Base-by-base conservation (phyloP, 116 monocot genomes). In the Papilionanthe hybrid region DNA sequence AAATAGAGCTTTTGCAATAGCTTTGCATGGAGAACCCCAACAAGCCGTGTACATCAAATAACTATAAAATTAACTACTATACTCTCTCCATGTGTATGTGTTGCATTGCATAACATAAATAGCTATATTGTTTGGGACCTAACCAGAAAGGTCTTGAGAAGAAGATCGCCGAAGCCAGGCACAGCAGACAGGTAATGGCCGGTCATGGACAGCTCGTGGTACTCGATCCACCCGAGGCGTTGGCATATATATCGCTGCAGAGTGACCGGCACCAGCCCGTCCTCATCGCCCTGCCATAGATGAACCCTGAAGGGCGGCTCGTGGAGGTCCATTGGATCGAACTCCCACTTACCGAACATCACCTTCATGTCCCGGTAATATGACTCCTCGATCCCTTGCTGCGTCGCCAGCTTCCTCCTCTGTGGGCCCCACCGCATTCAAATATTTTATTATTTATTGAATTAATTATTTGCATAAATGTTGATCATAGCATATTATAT, bases 271-370 rank as follows among this genome's bases (percentile, higher is more conserved):
- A 92, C 92, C 20, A 90, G 82, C 4, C 88, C 90, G 72, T 92
- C 92, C 60, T 92, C 86, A 17, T 90, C 86, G 1, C 92, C 92
- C 25, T 92, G 92, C 92, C 92, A 92, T 0, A 92, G 20, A 37
- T 92, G 87, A 9, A 92, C 92, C 0, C 82, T 83, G 28, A 90
- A 86, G 0, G 88, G 53, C 11, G 75, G 75, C 3, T 88, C 76
- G 25, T 67, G n/a, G 19, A 92, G 89, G 56, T 88, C 88, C 90
- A 88, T 90, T 10, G 92, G 92, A 78, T 92, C 92, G 29, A 92
- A 92, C 56, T 90, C 90, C 92, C 92, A 92, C 75, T 85, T 86
- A 8, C 92, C 90, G 55, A 90, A 92, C 92, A 90, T 90, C 18
- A 92, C 88, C 79, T 30, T 81, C 92, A 92, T 90, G 78, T 92